Conservation (phyloP, 371 early-diverging fungal species). For the Mortierella sp. region DNA sequence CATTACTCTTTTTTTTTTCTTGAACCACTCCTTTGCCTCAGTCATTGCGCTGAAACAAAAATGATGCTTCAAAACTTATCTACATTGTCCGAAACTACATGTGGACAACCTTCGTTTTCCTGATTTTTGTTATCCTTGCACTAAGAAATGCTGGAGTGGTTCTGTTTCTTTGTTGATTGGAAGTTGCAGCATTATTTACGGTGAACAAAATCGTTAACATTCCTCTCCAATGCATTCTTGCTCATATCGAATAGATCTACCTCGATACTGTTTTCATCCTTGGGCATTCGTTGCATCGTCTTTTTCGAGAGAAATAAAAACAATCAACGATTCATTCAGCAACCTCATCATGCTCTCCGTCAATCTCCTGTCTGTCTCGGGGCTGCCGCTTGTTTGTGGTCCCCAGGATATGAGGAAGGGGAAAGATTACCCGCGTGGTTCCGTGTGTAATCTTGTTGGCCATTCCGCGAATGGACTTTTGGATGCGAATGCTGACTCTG, state of each 20-base stretch:
- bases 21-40: neutral
- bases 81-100: slow-evolving; percentile 37
- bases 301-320: slow-evolving; percentile 31
- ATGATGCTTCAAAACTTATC: slow-evolving; percentile 63
- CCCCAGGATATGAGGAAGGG: too few species aligned
- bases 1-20: neutral
- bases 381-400: too few species aligned
- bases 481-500: neutral
- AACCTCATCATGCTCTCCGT: neutral
- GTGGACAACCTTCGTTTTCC: slow-evolving; percentile 48
- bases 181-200: neutral
- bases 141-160: neutral
- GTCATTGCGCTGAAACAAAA: too few species aligned
- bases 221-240: neutral
- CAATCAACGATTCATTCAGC: neutral
- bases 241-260: slow-evolving; percentile 12
- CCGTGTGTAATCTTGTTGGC: neutral
- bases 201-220: neutral
- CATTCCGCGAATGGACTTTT: neutral
- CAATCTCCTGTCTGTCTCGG: too few species aligned
- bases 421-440: neutral
- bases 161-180: neutral
- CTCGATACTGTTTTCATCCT: slow-evolving; percentile 22
- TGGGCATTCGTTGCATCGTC: slow-evolving; percentile 30
- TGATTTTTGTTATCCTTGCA: neutral